phyloP scores from a whole-genome alignment of 371 early-diverging fungal species.

The Mucor racemosus region DNA sequence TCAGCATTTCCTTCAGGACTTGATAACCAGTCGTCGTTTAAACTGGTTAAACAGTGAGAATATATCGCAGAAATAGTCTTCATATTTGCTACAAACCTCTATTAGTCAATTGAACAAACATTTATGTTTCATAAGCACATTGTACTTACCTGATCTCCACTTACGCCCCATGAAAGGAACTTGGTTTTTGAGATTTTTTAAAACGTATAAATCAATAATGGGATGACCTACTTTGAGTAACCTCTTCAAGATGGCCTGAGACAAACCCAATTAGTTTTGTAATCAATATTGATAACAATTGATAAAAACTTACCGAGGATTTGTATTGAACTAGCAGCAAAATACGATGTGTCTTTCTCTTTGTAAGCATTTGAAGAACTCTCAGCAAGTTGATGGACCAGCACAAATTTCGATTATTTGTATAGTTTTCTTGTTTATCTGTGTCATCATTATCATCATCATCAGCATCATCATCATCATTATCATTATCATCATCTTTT shows the following conservation, averaged over 20 bases:
- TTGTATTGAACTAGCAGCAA: constrained; percentile 84
- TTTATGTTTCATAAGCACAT: background rate
- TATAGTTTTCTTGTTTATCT: constrained; percentile 18
- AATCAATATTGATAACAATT: background rate
- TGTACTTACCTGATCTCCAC: constrained; percentile 73
- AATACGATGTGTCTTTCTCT: constrained; percentile 77
- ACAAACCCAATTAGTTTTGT: background rate
- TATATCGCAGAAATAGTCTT: constrained; percentile 82
- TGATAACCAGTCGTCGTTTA: constrained; percentile 78
- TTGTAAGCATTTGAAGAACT: constrained; percentile 83
- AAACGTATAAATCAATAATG: constrained; percentile 69
- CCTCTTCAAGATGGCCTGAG: constrained; percentile 72
- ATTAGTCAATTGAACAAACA: background rate
- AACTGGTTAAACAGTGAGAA: constrained; percentile 64
- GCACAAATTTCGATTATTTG: constrained; percentile 68
- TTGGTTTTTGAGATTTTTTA: constrained; percentile 82
- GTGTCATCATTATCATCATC: constrained; percentile 3
- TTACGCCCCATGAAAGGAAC: constrained; percentile 80
- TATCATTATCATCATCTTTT: background rate
- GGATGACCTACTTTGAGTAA: constrained; percentile 74
- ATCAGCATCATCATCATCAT: too few species aligned
- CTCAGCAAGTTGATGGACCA: constrained; percentile 78
- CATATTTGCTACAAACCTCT: constrained; percentile 65
- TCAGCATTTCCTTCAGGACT: constrained; percentile 71
- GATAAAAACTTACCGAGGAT: constrained; percentile 59